phyloP scores from a whole-genome alignment of 1,284 basidiomycete species.

The Cystobasidium sp. region DNA sequence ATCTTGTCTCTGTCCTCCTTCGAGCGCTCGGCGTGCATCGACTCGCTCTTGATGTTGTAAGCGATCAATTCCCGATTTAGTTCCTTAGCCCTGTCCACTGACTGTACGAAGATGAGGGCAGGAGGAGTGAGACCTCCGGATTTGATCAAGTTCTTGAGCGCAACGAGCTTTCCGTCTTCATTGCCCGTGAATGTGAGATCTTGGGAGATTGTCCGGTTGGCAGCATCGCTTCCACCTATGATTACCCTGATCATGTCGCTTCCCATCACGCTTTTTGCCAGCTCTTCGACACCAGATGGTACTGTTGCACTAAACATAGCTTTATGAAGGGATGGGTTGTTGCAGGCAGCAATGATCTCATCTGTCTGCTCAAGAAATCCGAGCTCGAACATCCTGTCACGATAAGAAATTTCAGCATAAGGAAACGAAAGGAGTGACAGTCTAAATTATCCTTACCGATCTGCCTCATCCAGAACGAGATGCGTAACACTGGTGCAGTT shows the following conservation, averaged over 20 bases:
- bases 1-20: conserved; percentile 85
- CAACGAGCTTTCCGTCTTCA: conserved; percentile 89
- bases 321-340: conserved; percentile 74
- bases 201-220: conserved; percentile 78
- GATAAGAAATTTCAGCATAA: neutral
- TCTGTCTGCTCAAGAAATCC: conserved; percentile 89
- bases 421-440: neutral
- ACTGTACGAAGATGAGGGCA: conserved; percentile 89
- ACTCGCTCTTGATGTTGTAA: conserved; percentile 84
- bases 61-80: conserved; percentile 84
- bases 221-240: conserved; percentile 88
- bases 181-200: conserved; percentile 87
- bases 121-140: conserved; percentile 84
- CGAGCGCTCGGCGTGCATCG: conserved; percentile 85
- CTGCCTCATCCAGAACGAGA: conserved; percentile 86
- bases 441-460: conserved; percentile 61
- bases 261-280: conserved; percentile 80
- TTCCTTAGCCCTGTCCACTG: conserved; percentile 86
- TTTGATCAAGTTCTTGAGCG: conserved; percentile 74
- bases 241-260: conserved; percentile 81
- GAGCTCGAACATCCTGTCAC: conserved; percentile 69
- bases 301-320: conserved; percentile 93
- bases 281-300: conserved; percentile 82
- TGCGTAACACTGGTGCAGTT: conserved; percentile 68
- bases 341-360: conserved; percentile 84